Conservation (phyloP, 208 protist genomes). For the Trypanosoma avium region DNA sequence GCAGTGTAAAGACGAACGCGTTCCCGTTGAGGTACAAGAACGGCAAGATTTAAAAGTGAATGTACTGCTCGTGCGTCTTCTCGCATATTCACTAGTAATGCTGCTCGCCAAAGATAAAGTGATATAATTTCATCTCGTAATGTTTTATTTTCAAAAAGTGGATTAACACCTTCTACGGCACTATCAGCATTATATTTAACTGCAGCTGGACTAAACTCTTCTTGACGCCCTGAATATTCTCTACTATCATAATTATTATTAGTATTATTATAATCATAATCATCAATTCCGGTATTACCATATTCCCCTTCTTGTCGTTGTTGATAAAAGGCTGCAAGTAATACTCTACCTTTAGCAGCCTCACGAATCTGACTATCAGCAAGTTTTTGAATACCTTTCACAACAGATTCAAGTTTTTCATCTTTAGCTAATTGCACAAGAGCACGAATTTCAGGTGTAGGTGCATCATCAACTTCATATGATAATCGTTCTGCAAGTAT, state of each 20-base stretch:
- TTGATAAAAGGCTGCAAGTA: conserved; percentile 31
- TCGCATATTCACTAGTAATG: conserved; percentile 76
- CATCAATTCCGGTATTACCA: no score
- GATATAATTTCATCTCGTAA: conserved; percentile 56
- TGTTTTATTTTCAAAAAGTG: conserved; percentile 40
- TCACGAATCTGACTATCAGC: conserved; percentile 34
- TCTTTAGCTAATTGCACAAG: conserved; percentile 47
- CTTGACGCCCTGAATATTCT: background rate
- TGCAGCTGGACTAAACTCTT: conserved; percentile 26
- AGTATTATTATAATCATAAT: no score
- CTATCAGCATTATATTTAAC: conserved; percentile 43
- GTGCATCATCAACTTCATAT: conserved; percentile 66
- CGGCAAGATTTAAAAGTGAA: conserved; percentile 69
- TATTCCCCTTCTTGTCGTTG: background rate
- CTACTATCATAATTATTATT: no score
- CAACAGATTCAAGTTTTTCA: conserved; percentile 50
- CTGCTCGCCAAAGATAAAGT: conserved; percentile 77
- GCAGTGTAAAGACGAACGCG: conserved; percentile 50
- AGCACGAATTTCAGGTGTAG: conserved; percentile 40
- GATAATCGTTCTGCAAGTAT: conserved; percentile 56
- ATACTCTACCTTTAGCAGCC: conserved; percentile 33
- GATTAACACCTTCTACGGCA: conserved; percentile 44
- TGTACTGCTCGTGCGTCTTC: conserved; percentile 61
- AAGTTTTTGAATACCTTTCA: conserved; percentile 55
- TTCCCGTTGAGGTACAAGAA: conserved; percentile 28